phyloP scores from a whole-genome alignment of 148 eudicot species.

The Agrostemma githago region DNA sequence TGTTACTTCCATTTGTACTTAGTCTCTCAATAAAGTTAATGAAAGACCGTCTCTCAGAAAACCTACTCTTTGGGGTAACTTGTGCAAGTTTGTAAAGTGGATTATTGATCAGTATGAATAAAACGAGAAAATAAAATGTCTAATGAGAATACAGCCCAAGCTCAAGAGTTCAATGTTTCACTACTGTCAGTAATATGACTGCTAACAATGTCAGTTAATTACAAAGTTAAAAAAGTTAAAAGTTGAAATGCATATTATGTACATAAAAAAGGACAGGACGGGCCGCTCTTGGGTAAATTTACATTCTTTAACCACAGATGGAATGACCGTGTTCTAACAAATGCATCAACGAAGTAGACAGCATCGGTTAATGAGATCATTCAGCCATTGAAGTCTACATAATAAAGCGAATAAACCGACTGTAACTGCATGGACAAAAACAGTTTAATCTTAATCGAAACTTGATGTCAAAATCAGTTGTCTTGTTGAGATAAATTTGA shows the following conservation, averaged over 20 bases:
- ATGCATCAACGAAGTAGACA: neutral
- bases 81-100: neutral
- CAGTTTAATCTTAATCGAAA: too few species aligned
- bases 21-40: too few species aligned
- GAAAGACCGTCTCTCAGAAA: too few species aligned
- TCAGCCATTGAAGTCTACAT: neutral
- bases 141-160: neutral
- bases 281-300: neutral
- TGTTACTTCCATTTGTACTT: too few species aligned
- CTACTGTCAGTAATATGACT: neutral
- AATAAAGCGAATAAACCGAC: neutral
- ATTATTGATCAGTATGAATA: neutral
- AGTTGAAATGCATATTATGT: neutral
- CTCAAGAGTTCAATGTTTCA: neutral
- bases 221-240: neutral
- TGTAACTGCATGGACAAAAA: neutral
- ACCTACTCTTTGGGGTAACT: too few species aligned
- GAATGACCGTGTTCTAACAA: neutral
- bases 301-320: neutral
- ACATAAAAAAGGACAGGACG: neutral
- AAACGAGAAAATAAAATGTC: neutral
- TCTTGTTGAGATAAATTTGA: neutral
- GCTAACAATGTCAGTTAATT: neutral
- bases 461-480: neutral
- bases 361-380: neutral